phyloP scores from a whole-genome alignment of 495 filamentous ascomycete species.

The Aspergillus nidulans region DNA sequence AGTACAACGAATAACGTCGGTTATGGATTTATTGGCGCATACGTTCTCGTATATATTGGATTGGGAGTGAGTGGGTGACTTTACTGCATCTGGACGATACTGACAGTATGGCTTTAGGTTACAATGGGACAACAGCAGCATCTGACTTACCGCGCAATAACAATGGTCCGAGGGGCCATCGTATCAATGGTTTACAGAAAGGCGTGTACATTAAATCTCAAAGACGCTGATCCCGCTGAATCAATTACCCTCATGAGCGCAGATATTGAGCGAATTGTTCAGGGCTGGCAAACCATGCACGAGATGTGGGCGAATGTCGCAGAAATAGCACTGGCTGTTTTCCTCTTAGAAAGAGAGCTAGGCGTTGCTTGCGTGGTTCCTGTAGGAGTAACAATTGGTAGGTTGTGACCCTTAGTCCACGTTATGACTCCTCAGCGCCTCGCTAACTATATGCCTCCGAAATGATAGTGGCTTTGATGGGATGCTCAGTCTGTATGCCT shows the following conservation, averaged over 20 bases:
- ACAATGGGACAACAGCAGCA: conserved; percentile 51
- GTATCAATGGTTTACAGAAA: conserved; percentile 55
- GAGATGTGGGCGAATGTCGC: conserved; percentile 57
- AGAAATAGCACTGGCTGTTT: conserved; percentile 57
- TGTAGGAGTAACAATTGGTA: conserved; percentile 47
- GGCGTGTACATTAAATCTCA: conserved; percentile 42
- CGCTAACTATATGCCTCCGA: background rate
- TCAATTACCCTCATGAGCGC: conserved; percentile 63
- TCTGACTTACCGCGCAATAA: conserved; percentile 53
- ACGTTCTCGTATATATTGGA: conserved; percentile 55
- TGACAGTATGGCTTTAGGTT: conserved; percentile 27
- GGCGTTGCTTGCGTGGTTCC: conserved; percentile 50
- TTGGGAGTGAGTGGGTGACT: conserved; percentile 49
- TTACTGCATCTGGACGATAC: background rate
- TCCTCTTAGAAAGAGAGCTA: conserved; percentile 53
- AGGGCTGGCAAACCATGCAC: conserved; percentile 47
- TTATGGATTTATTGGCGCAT: conserved; percentile 63
- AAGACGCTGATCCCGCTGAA: conserved; percentile 46
- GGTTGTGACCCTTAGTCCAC: background rate
- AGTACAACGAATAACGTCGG: conserved; percentile 44
- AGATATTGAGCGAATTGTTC: conserved; percentile 52
- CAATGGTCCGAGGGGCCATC: conserved; percentile 57
- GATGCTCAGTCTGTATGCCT: conserved; percentile 30
- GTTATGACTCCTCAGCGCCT: background rate
- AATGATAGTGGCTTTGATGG: conserved; percentile 28